These are phyloP conservation scores for Olyra latifolia DNA, from an alignment of 176 grass and related monocot species.

Conservation along the genomic window DNA sequence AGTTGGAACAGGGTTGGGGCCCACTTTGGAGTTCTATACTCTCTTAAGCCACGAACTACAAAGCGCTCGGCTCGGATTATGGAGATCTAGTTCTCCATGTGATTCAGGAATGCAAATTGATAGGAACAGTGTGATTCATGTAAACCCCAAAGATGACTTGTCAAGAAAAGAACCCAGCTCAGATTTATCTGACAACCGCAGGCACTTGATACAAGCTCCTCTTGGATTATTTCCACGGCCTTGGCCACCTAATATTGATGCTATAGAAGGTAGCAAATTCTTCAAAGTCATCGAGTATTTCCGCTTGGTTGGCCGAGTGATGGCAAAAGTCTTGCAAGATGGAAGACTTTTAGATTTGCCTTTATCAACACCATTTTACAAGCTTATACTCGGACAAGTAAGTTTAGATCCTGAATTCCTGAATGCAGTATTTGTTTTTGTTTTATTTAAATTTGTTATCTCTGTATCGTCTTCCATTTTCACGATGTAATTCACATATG, in stretches of 20 bases:
- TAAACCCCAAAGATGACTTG: conserved; percentile 24
- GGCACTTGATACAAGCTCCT: conserved; percentile 49
- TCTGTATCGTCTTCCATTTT: background rate
- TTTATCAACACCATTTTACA: conserved; percentile 80
- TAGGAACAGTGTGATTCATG: conserved; percentile 31
- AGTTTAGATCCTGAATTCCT: conserved; percentile 17
- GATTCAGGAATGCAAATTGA: conserved; percentile 58
- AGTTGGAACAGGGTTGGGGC: conserved; percentile 87
- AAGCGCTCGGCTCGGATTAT: conserved; percentile 56
- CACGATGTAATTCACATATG: background rate
- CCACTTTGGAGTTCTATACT: conserved; percentile 92
- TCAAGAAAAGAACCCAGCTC: conserved; percentile 30
- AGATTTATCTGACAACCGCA: conserved; percentile 27
- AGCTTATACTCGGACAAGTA: conserved; percentile 81
- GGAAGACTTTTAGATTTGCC: conserved; percentile 87
- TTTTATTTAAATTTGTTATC: conserved; percentile 23
- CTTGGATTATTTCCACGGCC: conserved; percentile 77
- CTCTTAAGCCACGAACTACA: conserved; percentile 77
- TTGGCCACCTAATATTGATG: conserved; percentile 44
- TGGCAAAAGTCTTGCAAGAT: conserved; percentile 96
- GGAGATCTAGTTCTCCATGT: conserved; percentile 59
- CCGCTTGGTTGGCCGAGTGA: conserved; percentile 64
- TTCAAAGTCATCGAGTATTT: conserved; percentile 64
- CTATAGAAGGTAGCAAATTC: conserved; percentile 52
- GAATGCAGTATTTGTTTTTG: conserved; percentile 6